Evolutionary conservation across 495 filamentous ascomycete species (phyloP), one percentile per base, ranked within the genome.

Genomic region (Collariella sp.): DNA sequence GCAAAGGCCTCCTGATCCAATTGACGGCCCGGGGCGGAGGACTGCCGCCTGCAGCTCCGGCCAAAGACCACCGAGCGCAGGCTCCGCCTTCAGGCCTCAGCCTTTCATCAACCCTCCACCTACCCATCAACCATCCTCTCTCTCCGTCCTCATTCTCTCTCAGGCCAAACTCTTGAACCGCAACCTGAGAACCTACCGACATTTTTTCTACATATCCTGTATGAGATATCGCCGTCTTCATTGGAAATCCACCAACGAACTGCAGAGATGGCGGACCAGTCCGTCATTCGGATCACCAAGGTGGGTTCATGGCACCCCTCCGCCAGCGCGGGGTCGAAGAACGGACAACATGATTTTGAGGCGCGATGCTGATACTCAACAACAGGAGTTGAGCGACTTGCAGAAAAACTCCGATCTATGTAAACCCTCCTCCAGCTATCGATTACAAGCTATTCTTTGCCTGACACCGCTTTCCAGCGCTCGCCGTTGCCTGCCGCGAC

Each of bases 401-500:
- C 87, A 91, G 64, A 84, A 85, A 65, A 83, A 79, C 39, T 76
- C 81, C 13, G 89, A 95, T 60, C 75, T 96, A 13, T 95, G 88
- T 93, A 78, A 65, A 83, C 26, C 19, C 16, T 48, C 20, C 29
- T 36, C 24, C 40, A 0, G n/a, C 44, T 7, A 43, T 48, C 20
- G 19, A 18, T 0, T 18, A 15, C 18, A 26, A 19, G n/a, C 18
- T 26, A 24, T 20, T 11, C 16, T 18, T 16, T 22, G 18, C 6
- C 55, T 59, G 52, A 58, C 57, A 9, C 29, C 38, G 13, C 45
- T 63, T 22, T 33, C 24, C 50, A 93, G 89, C 90, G 23, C 79
- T 96, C 57, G 87, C 89, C 16, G 88, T 96, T 52, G 83, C 83
- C 35, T 95, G 85, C 62, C 76, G 84, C 33, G 93, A 97, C 65